phyloP scores from a whole-genome alignment of 257 asterid genomes.

The Knoxia roxburghii region DNA sequence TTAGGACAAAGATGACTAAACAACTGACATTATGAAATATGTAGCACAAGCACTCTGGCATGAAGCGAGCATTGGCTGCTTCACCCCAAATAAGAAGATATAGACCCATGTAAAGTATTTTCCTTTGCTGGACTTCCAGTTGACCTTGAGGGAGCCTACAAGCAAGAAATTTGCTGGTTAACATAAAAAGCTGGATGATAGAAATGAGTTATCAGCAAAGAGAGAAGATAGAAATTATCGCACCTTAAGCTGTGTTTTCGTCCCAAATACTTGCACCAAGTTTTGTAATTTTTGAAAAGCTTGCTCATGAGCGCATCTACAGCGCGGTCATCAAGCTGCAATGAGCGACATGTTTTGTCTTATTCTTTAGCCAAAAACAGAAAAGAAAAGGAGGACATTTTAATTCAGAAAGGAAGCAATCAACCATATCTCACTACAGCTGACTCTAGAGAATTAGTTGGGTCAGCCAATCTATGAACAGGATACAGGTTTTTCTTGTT shows the following conservation, averaged over 20 bases:
- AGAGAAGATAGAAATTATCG: conserved; percentile 17
- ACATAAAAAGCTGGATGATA: background rate
- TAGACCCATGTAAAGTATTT: conserved; percentile 93
- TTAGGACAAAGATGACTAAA: conserved; percentile 22
- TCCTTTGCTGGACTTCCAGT: conserved; percentile 80
- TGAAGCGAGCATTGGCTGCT: conserved; percentile 90
- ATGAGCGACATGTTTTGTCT: conserved; percentile 13
- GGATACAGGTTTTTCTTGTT: background rate
- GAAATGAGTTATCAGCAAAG: background rate
- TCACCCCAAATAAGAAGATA: conserved; percentile 99
- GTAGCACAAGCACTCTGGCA: conserved; percentile 99
- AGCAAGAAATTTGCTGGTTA: conserved; percentile 13
- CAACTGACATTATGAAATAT: conserved; percentile 87
- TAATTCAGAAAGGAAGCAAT: background rate
- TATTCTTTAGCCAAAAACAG: conserved; percentile 19
- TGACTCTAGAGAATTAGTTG: background rate
- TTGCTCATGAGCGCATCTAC: conserved; percentile 87
- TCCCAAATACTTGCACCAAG: conserved; percentile 97
- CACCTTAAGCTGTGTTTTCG: conserved; percentile 92
- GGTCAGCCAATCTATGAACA: background rate
- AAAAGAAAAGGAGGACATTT: conserved; percentile 7
- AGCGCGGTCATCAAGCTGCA: conserved; percentile 93
- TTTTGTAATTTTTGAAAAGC: conserved; percentile 94
- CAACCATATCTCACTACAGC: background rate
- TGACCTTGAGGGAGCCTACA: conserved; percentile 85